A percentile compares a stretch with the other conserved stretches of the same genome.
Evolutionary conservation across 805 yeast genomes (phyloP).

Genomic region (Nakazawaea wyomingensis): DNA sequence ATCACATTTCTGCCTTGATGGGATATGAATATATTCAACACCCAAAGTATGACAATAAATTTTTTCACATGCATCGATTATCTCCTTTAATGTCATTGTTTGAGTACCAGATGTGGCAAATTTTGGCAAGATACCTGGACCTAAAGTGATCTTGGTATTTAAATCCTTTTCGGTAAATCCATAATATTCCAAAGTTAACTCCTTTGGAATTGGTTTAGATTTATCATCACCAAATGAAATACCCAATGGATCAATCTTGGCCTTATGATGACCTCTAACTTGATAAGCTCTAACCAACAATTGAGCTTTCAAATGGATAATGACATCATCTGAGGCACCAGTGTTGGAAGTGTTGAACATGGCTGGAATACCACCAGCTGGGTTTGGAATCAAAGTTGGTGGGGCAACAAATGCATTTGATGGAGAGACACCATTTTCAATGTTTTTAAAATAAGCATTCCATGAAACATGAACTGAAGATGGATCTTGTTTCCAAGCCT

Average conservation of each 20-base stretch:
- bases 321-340: conserved; percentile 55
- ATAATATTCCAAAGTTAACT: conserved; percentile 86
- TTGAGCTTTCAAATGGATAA: conserved; percentile 91
- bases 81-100: conserved; percentile 69
- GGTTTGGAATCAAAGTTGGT: conserved; percentile 80
- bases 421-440: conserved; percentile 70
- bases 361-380: conserved; percentile 70
- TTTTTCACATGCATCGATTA: conserved; percentile 71
- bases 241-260: conserved; percentile 92
- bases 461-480: conserved; percentile 89
- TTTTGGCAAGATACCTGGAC: conserved; percentile 96
- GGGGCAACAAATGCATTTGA: conserved; percentile 83
- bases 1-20: conserved; percentile 91
- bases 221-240: conserved; percentile 74
- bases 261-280: conserved; percentile 96
- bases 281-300: conserved; percentile 96
- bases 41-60: conserved; percentile 88
- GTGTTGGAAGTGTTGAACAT: conserved; percentile 43
- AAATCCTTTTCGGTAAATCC: conserved; percentile 87
- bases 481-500: conserved; percentile 91
- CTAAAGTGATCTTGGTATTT: conserved; percentile 77
- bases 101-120: conserved; percentile 61
- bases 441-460: conserved; percentile 93
- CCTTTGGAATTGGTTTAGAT: conserved; percentile 59
- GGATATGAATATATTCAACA: conserved; percentile 94